Conservation (phyloP, 1,139 yeast genomes). For the Protomyces pachydermus region DNA sequence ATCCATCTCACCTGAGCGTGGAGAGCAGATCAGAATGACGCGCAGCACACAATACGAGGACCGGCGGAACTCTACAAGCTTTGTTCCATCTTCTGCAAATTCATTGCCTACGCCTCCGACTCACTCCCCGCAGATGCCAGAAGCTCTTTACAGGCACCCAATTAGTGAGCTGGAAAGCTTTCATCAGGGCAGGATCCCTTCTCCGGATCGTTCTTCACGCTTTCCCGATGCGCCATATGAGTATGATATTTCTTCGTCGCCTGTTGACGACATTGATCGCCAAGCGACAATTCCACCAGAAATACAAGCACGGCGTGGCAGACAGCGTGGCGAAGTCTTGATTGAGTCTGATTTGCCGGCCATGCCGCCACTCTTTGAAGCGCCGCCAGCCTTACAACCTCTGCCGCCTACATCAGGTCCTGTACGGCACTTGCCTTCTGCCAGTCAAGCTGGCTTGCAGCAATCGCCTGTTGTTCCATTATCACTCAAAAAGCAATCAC, state of each 20-base stretch:
- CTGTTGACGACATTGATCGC: background rate
- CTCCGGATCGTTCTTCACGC: slow-evolving; percentile 4
- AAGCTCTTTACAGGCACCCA: background rate
- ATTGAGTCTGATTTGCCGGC: slow-evolving; percentile 19
- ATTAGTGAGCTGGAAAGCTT: background rate
- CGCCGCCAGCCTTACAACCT: background rate
- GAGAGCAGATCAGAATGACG: background rate
- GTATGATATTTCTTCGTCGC: background rate
- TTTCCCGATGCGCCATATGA: slow-evolving; percentile 5
- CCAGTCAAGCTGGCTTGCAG: background rate
- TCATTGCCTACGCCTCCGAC: background rate
- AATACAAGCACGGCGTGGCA: slow-evolving; percentile 13
- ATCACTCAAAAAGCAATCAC: background rate
- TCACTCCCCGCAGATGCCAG: background rate
- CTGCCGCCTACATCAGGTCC: background rate
- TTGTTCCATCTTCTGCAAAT: background rate
- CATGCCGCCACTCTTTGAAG: slow-evolving; percentile 17
- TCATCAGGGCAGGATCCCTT: slow-evolving; percentile 1
- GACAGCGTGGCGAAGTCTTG: slow-evolving; percentile 9
- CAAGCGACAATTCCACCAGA: slow-evolving; percentile 8
- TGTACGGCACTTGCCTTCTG: background rate
- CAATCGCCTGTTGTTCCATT: background rate
- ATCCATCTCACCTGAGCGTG: background rate
- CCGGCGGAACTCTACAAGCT: background rate
- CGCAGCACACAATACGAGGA: background rate